Evolutionary conservation across 2,329 filamentous ascomycete genomes (phyloP).

Genomic region (Fusarium sp.): DNA sequence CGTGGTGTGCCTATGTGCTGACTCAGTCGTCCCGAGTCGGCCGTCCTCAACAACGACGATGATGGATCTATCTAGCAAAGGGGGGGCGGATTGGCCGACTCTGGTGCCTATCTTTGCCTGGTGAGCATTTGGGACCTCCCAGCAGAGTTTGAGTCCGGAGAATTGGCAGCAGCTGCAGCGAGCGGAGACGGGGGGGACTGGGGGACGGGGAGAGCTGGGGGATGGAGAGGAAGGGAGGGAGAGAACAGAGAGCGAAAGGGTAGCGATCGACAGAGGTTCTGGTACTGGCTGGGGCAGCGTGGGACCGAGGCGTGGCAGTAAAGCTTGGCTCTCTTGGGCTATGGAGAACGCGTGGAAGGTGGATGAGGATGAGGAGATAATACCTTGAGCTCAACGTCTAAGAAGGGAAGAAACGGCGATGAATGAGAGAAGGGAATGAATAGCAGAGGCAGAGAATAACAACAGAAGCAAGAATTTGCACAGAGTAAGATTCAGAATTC

Average conservation of each 20-base stretch:
- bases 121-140: slow-evolving; percentile 5
- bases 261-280: slow-evolving; percentile 32
- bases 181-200: slow-evolving; percentile 17
- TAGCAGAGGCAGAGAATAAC: neutral
- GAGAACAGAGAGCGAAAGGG: slow-evolving; percentile 22
- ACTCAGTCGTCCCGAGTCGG: slow-evolving; percentile 30
- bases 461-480: neutral
- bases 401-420: neutral
- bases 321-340: slow-evolving; percentile 29
- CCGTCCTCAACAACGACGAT: neutral
- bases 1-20: slow-evolving; percentile 16
- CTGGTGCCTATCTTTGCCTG: neutral
- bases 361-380: neutral
- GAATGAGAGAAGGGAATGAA: neutral
- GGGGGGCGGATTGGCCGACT: neutral
- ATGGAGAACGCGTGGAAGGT: slow-evolving; percentile 2
- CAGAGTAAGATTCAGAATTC: neutral
- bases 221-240: slow-evolving; percentile 28
- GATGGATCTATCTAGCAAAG: neutral
- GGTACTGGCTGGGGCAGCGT: slow-evolving; percentile 20
- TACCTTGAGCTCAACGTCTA: neutral
- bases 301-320: slow-evolving; percentile 16
- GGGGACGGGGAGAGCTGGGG: slow-evolving; percentile 32
- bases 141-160: slow-evolving; percentile 13
- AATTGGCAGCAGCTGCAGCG: slow-evolving; percentile 26